Evolutionary conservation across 257 asterid species (phyloP), one percentile per base, ranked within the genome.

Genomic region (Avicennia marina): DNA sequence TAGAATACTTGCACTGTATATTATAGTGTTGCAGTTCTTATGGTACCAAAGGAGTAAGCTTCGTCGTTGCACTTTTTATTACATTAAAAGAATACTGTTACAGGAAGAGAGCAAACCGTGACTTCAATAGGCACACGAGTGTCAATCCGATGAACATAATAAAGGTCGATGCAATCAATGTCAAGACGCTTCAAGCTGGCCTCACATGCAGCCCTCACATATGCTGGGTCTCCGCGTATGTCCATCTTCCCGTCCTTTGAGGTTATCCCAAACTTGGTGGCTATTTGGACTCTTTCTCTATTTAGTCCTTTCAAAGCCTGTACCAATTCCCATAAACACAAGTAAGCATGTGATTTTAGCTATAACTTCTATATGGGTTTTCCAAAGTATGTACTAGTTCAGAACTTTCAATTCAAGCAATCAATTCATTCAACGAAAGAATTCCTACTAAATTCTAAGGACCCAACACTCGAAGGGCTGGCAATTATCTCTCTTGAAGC

Each of bases 171-270:
- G 61, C 21, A 78, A 45, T 78, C 81, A 36, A 64, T 32, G 10
- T 59, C 78, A 25, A 78, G 84, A 17, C 81, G 84, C 54, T 74
- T 64, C 81, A 78, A 71, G 78, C 78, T 78, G 2, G 72, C 75
- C 60, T 78, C 80, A 48, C 84, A 78, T 8, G 80, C 45, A 12
- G 80, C 75, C 58, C 84, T 70, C 29, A 74, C 81, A 44, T 74
- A 68, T 22, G 42, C 59, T 2, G 81, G 80, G 34, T 78, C 80
- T 12, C 84, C 84, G 10, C 69, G 51, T 56, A 78, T 50, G 0
- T 66, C 76, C 21, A 32, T 43, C 53, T 56, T 64, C 41, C 74
- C 73, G 46, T 63, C 75, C 70, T 50, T 69, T 0, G 5, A n/a
- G 0, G 39, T n/a, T 46, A 77, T 44, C 38, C 77, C 80, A 11